Base-by-base conservation (phyloP, 768 basidiomycete species). In the Glaciozyma martinii region DNA sequence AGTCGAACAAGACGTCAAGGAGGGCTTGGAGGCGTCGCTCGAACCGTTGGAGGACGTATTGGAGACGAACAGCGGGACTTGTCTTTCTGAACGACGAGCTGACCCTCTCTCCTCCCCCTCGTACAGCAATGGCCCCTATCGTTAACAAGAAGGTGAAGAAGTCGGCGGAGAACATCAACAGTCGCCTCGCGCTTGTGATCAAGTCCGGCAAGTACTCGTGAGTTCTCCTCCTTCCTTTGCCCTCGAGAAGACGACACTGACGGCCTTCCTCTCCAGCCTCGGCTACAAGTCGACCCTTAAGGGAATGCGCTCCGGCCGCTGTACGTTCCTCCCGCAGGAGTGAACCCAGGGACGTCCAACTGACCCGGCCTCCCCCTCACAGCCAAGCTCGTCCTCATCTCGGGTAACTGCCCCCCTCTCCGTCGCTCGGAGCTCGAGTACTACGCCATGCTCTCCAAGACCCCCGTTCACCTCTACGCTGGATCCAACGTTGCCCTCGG, bases 391-490 rank as follows among this genome's bases (percentile, higher is more conserved):
- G 87, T 99, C 76, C 81, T 99, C 78, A 95, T 99, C 76, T 91
- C 94, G 75, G 93, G 91, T 73, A 99, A 99, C 82, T 95, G 92
- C 81, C 95, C 95, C 64, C 95, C 95, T 68, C 85, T 99, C 68
- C 90, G 95, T 79, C 95, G 95, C 79, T 97, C 94, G 66, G 95
- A 99, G 83, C 83, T 99, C 65, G 95, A 99, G 82, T 99, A 98
- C 83, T 99, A 98, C 77, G 95, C 73, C 58, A 74, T 74, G 73
- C 83, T 99, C 77, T 95, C 92, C 72, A 99, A 99, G 83, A 98
- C 94, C 63, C 85, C 89, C 63, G 94, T 98, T 63, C 95, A 98
- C 81, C 93, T 98, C 81, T 99, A 95, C 78, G 82, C 85, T 70
- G 95, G 95, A 70, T 92, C 92, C 70, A 99, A 99, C 77, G 91